Evolutionary conservation across 768 basidiomycete species (phyloP).

Genomic region (Suillus clintonianus): DNA sequence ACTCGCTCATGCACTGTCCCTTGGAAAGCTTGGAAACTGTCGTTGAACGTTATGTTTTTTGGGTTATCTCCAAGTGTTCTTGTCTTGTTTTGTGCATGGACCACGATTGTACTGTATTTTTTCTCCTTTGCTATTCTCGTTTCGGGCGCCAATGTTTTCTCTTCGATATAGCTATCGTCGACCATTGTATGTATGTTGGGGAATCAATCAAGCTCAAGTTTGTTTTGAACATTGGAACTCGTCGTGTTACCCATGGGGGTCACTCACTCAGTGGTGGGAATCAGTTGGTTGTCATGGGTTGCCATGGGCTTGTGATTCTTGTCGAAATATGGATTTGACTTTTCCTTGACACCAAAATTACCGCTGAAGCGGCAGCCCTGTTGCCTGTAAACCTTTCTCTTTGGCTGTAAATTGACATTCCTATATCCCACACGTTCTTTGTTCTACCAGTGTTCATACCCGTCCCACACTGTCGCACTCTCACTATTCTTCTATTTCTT

Average conservation of each 20-base stretch:
- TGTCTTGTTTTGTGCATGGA: constrained; percentile 29
- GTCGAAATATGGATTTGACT: constrained; percentile 4
- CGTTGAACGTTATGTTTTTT: constrained; percentile 32
- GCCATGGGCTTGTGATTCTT: neutral
- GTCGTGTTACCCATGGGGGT: neutral
- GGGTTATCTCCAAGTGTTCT: constrained; percentile 27
- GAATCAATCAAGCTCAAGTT: constrained; percentile 13
- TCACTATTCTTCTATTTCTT: constrained; percentile 23
- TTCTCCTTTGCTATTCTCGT: constrained; percentile 12
- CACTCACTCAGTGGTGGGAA: neutral
- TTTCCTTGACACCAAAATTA: constrained; percentile 21
- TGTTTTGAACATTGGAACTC: neutral
- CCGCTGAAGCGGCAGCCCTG: neutral
- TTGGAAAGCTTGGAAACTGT: constrained; percentile 34
- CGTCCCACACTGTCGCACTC: constrained; percentile 7
- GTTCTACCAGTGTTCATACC: constrained; percentile 15
- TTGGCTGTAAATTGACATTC: constrained; percentile 9
- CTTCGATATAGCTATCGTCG: constrained; percentile 19
- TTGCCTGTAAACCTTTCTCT: constrained; percentile 15
- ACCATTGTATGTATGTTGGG: constrained; percentile 35
- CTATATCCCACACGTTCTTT: constrained; percentile 22
- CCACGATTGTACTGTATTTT: constrained; percentile 38
- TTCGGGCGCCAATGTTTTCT: constrained; percentile 16
- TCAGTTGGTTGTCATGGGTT: neutral
- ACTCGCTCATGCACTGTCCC: constrained; percentile 25